Conservation (phyloP, 371 early-diverging fungal genomes). For the Haplosporangium sp. region DNA sequence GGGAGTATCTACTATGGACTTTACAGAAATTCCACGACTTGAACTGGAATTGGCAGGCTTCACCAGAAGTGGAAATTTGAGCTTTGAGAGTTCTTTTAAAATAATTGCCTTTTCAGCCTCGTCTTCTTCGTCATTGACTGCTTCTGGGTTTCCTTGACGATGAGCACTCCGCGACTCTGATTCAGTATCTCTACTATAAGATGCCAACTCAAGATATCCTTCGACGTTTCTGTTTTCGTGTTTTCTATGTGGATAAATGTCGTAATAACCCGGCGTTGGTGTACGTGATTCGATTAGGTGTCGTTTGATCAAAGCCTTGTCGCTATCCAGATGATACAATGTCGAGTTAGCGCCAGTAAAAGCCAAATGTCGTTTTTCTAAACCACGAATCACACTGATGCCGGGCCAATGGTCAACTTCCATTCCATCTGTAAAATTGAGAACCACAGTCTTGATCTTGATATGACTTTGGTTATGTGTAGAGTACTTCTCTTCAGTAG, state of each 20-base stretch:
- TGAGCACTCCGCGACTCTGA: no score
- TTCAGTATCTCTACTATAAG: no score
- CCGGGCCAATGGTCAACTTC: constrained; percentile 47
- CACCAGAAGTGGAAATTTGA: constrained; percentile 35
- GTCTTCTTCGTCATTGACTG: constrained; percentile 13
- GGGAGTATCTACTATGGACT: constrained; percentile 47
- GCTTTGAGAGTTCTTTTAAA: constrained; percentile 27
- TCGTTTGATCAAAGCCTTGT: constrained; percentile 46
- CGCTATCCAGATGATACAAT: constrained; percentile 36
- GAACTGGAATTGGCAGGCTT: constrained; percentile 52
- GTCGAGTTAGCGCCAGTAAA: constrained; percentile 38
- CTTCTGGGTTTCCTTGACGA: neutral
- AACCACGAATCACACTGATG: constrained; percentile 22
- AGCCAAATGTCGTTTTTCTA: constrained; percentile 30
- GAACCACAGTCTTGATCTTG: constrained; percentile 26
- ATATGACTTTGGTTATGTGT: neutral
- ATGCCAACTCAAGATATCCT: neutral
- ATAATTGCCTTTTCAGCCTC: constrained; percentile 15
- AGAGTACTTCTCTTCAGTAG: constrained; percentile 15
- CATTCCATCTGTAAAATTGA: constrained; percentile 49
- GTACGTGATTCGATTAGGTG: constrained; percentile 32
- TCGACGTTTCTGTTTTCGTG: neutral
- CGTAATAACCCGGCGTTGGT: constrained; percentile 35
- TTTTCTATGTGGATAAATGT: constrained; percentile 19
- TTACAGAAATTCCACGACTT: constrained; percentile 40